These are phyloP conservation scores for Termitomyces sp. DNA, from an alignment of 768 basidiomycete genomes.

Conservation along the genomic window DNA sequence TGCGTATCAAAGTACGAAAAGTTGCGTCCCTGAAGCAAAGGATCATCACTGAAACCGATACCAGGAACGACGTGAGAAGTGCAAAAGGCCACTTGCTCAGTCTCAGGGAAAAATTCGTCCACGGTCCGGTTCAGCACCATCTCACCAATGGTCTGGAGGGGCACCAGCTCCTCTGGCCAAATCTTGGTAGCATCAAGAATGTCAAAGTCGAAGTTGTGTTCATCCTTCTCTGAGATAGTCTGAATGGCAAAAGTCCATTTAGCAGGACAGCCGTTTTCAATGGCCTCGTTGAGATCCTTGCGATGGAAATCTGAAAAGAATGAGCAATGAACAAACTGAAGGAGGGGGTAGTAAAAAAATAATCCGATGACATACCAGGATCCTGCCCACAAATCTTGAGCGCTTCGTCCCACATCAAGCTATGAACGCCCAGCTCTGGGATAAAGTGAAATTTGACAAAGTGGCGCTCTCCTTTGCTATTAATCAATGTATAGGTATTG, in stretches of 20 bases:
- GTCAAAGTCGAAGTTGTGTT: conserved; percentile 85
- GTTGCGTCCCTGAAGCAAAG: conserved; percentile 79
- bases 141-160: conserved; percentile 75
- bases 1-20: conserved; percentile 90
- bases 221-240: conserved; percentile 60
- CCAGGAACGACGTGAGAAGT: conserved; percentile 68
- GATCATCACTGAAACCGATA: conserved; percentile 73
- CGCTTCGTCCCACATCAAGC: conserved; percentile 87
- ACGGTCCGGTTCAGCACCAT: conserved; percentile 60
- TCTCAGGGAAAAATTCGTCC: conserved; percentile 82
- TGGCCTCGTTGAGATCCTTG: conserved; percentile 83
- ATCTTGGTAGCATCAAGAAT: conserved; percentile 85
- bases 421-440: conserved; percentile 80
- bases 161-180: conserved; percentile 80
- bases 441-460: conserved; percentile 92
- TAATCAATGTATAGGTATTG: conserved; percentile 79
- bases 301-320: conserved; percentile 72
- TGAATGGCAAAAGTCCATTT: conserved; percentile 83
- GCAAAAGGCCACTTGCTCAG: conserved; percentile 89
- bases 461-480: conserved; percentile 57
- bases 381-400: conserved; percentile 82
- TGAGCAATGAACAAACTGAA: no score
- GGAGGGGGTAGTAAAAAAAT: no score
- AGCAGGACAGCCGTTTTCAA: conserved; percentile 64
- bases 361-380: conserved; percentile 44